Evolutionary conservation across 164 flowering plant genomes (phyloP), one percentile per base, ranked within the genome.

Genomic region (Piper betle): DNA sequence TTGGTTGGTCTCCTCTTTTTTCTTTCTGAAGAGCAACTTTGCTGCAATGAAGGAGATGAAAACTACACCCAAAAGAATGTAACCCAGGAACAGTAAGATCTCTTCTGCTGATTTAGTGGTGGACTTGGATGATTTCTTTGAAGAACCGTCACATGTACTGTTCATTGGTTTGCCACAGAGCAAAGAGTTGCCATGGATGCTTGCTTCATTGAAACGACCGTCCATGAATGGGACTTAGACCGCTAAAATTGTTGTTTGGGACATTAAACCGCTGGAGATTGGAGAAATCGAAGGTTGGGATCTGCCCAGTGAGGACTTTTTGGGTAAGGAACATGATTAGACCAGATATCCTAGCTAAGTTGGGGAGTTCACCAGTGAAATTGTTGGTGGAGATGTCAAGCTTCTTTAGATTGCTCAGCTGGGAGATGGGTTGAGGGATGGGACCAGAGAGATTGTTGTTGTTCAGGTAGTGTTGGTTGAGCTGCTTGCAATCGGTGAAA

Each of bases 81-180:
- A 86, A 5, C 93, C 86, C 0, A 69, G 58, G 69, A 56, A 80
- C 75, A 80, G 80, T 33, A 84, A 69, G 33, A 77, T 55, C 58
- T 76, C 53, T 15, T 72, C 68, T 8, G 41, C 58, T 6, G 66
- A 62, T 3, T 25, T 2, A 33, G 52, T 57, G 13, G 65, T 72
- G 42, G 77, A 68, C 16, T 67, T 72, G 53, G 77, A 68, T 18
- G 62, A 39, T 58, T 57, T 42, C 42, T 55, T 62, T n/a, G 60
- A 33, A 37, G 69, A 52, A 6, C 12, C 1, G 1, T 73, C 68
- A 65, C 86, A 80, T 5, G 64, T 58, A 0, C 64, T 70, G 16
- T 75, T 60, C 68, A 79, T 52, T 3, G 81, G 81, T 3, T 68
- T 39, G 17, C 88, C 86, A 59, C 88, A 85, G 42, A 82, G 63